Evolutionary conservation across 2,329 filamentous ascomycete species (phyloP).

Genomic region (Colletotrichum melonis): DNA sequence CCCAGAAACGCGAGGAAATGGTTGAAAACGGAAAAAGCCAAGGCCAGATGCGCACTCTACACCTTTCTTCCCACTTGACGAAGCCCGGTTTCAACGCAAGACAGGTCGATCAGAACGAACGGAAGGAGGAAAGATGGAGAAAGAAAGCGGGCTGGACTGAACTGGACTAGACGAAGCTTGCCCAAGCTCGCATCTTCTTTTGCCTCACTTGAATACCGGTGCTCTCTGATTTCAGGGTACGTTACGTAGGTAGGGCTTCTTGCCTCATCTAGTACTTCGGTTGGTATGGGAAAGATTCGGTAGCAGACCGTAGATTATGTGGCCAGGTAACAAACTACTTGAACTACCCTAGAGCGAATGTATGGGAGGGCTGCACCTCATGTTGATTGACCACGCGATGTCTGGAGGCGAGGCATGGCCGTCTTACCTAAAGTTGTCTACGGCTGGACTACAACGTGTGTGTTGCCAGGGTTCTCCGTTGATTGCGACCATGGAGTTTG

Average conservation of each 20-base stretch:
- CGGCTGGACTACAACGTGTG: background rate
- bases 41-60: slow-evolving; percentile 21
- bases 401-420: slow-evolving; percentile 4
- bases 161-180: slow-evolving; percentile 12
- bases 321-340: background rate
- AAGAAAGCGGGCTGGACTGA: slow-evolving; percentile 17
- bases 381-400: slow-evolving; percentile 4
- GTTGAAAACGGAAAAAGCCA: slow-evolving; percentile 35
- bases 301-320: background rate
- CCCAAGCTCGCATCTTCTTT: background rate
- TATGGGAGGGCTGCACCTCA: background rate
- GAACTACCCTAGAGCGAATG: background rate
- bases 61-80: slow-evolving; percentile 26
- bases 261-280: background rate
- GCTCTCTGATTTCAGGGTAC: background rate
- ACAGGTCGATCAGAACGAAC: slow-evolving; percentile 30
- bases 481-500: background rate
- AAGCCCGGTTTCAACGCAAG: slow-evolving; percentile 30
- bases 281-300: background rate
- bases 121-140: slow-evolving; percentile 33
- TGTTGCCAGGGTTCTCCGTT: slow-evolving; percentile 1
- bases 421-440: slow-evolving; percentile 10
- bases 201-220: background rate
- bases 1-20: slow-evolving; percentile 17
- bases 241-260: background rate